Percentiles rank a stretch among this genome's conserved stretches.
phyloP scores from a whole-genome alignment of 176 grass and related monocot genomes.

The Zea luxurians region DNA sequence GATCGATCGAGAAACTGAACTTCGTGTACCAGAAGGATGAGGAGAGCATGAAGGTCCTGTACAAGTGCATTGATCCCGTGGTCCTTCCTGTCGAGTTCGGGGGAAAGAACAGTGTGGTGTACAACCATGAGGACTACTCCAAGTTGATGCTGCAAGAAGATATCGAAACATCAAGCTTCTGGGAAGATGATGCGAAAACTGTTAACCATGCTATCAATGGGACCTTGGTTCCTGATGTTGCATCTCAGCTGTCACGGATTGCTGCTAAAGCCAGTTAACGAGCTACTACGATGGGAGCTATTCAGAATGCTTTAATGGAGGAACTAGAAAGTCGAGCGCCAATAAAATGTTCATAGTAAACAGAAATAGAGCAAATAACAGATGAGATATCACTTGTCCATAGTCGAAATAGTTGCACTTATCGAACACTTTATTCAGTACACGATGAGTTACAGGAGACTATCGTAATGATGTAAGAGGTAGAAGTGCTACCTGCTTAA shows the following conservation, averaged over 20 bases:
- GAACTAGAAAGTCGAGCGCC: not conserved
- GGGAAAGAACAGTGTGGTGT: constrained; percentile 53
- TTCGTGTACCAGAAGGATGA: constrained; percentile 70
- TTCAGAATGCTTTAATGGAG: not conserved
- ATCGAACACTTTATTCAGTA: not conserved
- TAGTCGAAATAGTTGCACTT: not conserved
- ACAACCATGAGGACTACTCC: constrained; percentile 73
- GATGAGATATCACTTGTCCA: constrained; percentile 1
- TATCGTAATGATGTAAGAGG: not conserved
- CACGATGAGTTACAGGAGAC: not conserved
- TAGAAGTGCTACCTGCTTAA: not conserved
- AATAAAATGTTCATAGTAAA: not conserved
- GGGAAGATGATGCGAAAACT: constrained; percentile 42
- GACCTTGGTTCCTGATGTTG: constrained; percentile 28
- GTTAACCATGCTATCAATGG: constrained; percentile 7
- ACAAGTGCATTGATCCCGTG: constrained; percentile 52
- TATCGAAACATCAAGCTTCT: constrained; percentile 52
- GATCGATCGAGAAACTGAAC: constrained; percentile 57
- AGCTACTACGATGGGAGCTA: not conserved
- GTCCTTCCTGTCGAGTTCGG: constrained; percentile 74
- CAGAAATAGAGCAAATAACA: not conserved
- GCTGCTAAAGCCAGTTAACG: constrained; percentile 55
- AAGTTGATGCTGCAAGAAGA: constrained; percentile 75
- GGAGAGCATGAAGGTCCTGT: constrained; percentile 65
- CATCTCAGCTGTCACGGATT: not conserved